phyloP scores from a whole-genome alignment of 129 eudicot species.

The Flaveria sonorensis region DNA sequence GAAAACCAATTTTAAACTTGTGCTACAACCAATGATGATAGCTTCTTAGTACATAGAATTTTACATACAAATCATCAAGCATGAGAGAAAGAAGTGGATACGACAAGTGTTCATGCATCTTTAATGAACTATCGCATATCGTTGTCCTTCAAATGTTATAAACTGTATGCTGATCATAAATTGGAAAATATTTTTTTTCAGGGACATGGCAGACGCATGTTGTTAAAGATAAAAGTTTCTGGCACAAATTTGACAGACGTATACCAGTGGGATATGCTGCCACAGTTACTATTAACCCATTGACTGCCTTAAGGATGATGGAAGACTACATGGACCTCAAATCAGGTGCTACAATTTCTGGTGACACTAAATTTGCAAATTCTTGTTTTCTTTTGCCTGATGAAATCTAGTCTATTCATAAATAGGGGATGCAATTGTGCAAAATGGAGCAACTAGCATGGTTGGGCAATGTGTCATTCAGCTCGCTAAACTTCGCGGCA shows the following conservation, averaged over 20 bases:
- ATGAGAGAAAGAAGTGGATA: neutral
- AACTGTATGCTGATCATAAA: neutral
- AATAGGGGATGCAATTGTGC: conserved; percentile 90
- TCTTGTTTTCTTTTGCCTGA: conserved; percentile 18
- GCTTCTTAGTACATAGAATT: conserved; percentile 2
- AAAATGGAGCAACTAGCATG: conserved; percentile 96
- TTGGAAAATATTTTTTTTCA: conserved; percentile 22
- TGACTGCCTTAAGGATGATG: conserved; percentile 93
- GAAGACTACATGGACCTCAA: conserved; percentile 79
- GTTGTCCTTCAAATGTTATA: conserved; percentile 1
- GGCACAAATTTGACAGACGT: conserved; percentile 77
- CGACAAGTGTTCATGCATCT: conserved; percentile 8
- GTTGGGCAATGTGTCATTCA: conserved; percentile 98
- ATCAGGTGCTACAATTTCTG: conserved; percentile 52
- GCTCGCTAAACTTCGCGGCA: conserved; percentile 76
- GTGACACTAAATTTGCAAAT: neutral
- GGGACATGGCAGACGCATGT: conserved; percentile 96
- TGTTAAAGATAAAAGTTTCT: conserved; percentile 74
- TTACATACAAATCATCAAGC: neutral
- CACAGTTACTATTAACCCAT: conserved; percentile 73
- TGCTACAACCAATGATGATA: conserved; percentile 12
- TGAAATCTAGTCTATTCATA: conserved; percentile 10
- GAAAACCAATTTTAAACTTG: neutral
- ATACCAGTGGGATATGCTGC: conserved; percentile 93
- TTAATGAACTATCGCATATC: neutral